phyloP scores from a whole-genome alignment of 768 basidiomycete species.

The Neoboletus subvelutipes region DNA sequence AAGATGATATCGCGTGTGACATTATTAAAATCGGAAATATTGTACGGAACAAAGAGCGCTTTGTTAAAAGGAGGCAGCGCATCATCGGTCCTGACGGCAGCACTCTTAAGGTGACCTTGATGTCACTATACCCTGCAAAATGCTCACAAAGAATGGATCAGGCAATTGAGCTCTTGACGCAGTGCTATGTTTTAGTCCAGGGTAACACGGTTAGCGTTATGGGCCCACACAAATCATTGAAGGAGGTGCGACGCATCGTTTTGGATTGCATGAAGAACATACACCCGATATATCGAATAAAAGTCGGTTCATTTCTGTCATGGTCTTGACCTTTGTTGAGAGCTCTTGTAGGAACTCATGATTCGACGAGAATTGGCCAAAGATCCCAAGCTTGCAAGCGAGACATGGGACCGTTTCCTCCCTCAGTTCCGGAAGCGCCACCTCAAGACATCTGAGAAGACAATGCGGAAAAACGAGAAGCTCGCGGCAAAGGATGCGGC shows the following conservation, averaged over 20 bases:
- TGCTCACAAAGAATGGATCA: slow-evolving; percentile 33
- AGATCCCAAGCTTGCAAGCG: slow-evolving; percentile 91
- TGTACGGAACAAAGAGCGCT: slow-evolving; percentile 93
- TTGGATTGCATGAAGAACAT: slow-evolving; percentile 99
- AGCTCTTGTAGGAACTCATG: slow-evolving; percentile 80
- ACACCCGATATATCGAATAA: slow-evolving; percentile 98
- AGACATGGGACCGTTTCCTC: slow-evolving; percentile 97
- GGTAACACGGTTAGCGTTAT: slow-evolving; percentile 98
- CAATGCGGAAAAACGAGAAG: slow-evolving; percentile 81
- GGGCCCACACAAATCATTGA: slow-evolving; percentile 93
- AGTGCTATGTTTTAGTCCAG: slow-evolving; percentile 97
- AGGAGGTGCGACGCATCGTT: slow-evolving; percentile 95
- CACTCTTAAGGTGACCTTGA: slow-evolving; percentile 77
- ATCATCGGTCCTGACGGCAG: slow-evolving; percentile 98
- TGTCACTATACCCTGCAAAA: not conserved
- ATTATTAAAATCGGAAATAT: slow-evolving; percentile 97
- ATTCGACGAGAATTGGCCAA: slow-evolving; percentile 96
- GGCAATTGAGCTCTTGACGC: slow-evolving; percentile 96
- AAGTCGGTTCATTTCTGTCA: slow-evolving; percentile 46
- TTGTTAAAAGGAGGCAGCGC: slow-evolving; percentile 92
- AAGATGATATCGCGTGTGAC: slow-evolving; percentile 89
- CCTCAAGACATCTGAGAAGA: slow-evolving; percentile 92
- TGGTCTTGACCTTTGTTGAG: not conserved
- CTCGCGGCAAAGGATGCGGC: slow-evolving; percentile 60
- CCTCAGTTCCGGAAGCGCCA: slow-evolving; percentile 94